Percentiles rank a stretch among this genome's conserved stretches.
phyloP scores from a whole-genome alignment of 1,284 basidiomycete species.

The Singerocomus rubriflavus region DNA sequence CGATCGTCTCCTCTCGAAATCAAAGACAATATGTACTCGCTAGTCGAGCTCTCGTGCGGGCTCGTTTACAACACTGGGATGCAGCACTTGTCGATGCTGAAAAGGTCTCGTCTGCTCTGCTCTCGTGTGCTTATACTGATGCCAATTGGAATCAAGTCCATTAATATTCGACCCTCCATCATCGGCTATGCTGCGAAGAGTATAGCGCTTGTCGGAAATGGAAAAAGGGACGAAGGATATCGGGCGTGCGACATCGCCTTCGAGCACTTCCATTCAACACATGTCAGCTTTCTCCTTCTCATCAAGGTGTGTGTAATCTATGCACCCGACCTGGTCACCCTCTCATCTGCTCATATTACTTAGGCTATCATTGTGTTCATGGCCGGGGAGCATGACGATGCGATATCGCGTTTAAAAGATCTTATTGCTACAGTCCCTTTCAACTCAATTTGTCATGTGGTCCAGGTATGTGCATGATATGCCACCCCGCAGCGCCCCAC shows the following conservation, averaged over 20 bases:
- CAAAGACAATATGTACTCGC: no score
- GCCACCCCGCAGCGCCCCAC: no score
- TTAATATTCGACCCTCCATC: background rate
- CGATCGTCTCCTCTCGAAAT: no score
- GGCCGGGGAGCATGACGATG: background rate
- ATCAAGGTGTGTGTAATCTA: background rate
- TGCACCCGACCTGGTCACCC: no score
- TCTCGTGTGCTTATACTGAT: background rate
- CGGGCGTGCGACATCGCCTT: background rate
- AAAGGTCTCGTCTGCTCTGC: background rate
- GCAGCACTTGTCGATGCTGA: no score
- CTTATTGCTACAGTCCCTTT: no score
- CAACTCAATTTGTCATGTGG: no score
- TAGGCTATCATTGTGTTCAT: constrained; percentile 7
- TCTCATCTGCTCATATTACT: background rate
- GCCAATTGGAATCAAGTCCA: background rate
- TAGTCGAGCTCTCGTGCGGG: no score
- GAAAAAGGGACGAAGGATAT: background rate
- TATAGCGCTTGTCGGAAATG: constrained; percentile 1
- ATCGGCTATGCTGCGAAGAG: constrained; percentile 9
- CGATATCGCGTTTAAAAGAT: no score
- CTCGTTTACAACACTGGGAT: no score
- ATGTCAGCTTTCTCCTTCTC: background rate
- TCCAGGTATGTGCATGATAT: no score
- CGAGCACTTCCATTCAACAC: background rate